Evolutionary conservation across 371 early-diverging fungal species (phyloP).

Genomic region (Apophysomyces variabilis): DNA sequence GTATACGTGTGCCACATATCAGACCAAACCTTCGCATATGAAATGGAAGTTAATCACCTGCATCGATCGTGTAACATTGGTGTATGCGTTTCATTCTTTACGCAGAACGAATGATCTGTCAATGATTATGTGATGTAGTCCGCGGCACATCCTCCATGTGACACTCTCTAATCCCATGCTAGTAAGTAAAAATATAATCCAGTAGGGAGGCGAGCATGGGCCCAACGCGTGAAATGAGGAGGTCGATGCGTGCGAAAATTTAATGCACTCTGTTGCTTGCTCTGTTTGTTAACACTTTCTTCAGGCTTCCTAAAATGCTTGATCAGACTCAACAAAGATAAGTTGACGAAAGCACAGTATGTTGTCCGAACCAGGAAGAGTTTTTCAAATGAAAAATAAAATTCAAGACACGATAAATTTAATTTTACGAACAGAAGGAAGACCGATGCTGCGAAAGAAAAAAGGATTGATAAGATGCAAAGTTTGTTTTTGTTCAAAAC

Average conservation of each 20-base stretch:
- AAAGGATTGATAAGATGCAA: neutral
- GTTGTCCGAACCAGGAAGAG: neutral
- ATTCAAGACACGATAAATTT: neutral
- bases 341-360: neutral
- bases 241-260: constrained; percentile 4
- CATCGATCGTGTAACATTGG: too few species aligned
- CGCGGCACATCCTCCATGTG: neutral
- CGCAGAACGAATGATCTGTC: too few species aligned
- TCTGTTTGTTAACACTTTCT: neutral
- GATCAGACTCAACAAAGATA: neutral
- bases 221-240: neutral
- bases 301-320: neutral
- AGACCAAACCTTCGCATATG: too few species aligned
- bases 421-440: neutral
- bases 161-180: neutral
- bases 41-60: too few species aligned
- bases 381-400: neutral
- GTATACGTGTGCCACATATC: too few species aligned
- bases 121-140: neutral
- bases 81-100: too few species aligned
- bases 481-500: constrained; percentile 6
- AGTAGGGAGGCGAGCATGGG: neutral
- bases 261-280: neutral
- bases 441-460: neutral
- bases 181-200: neutral